These are phyloP conservation scores for Pezicula radicicola DNA, from an alignment of 2,329 filamentous ascomycete genomes.

Conservation along the genomic window DNA sequence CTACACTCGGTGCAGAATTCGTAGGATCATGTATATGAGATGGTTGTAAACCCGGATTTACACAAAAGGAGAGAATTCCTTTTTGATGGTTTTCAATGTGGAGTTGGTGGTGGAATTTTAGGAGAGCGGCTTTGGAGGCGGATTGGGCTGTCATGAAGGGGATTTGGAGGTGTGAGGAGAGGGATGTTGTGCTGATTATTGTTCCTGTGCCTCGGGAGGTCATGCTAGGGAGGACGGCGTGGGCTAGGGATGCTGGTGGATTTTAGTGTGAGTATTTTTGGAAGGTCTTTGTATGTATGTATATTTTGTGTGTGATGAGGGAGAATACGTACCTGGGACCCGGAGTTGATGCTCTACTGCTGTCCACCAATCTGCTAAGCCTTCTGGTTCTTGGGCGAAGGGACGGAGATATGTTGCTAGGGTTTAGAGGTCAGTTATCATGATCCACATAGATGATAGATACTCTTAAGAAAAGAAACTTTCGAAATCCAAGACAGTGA, in stretches of 20 bases:
- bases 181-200: conserved; percentile 13
- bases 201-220: conserved; percentile 11
- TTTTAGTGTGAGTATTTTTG: too few species aligned
- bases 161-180: conserved; percentile 3
- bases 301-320: too few species aligned
- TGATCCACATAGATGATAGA: too few species aligned
- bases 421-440: too few species aligned
- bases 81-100: conserved; percentile 16
- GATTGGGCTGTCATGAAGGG: conserved; percentile 13
- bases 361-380: background rate
- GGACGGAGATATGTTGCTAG: background rate
- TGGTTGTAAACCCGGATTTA: conserved; percentile 17
- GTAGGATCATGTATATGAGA: conserved; percentile 13
- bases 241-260: conserved; percentile 7
- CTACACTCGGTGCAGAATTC: background rate
- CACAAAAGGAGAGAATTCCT: conserved; percentile 15
- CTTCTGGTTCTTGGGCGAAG: background rate
- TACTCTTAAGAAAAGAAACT: too few species aligned
- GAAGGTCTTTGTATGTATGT: too few species aligned
- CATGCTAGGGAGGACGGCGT: conserved; percentile 18
- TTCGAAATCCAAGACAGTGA: too few species aligned
- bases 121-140: conserved; percentile 10
- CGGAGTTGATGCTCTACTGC: background rate
- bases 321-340: too few species aligned
- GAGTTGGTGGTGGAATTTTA: conserved; percentile 20